Percentiles rank a stretch among this genome's conserved stretches.
Conservation (phyloP, 2,329 filamentous ascomycete genomes). For the Cryphonectria nitschkei region DNA sequence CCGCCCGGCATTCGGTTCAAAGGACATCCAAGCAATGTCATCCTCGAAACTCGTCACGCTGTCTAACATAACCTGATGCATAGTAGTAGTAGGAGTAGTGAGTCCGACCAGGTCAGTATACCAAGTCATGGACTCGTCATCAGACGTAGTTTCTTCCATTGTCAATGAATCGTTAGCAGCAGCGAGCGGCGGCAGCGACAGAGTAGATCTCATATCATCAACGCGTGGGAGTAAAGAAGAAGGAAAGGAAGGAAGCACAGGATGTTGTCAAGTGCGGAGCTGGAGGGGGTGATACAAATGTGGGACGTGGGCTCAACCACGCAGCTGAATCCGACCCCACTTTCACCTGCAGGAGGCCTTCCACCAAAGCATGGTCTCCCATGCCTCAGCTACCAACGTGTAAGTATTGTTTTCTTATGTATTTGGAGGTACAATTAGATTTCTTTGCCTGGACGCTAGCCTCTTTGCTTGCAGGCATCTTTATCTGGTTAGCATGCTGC, state of each 20-base stretch:
- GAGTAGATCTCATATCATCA: not conserved
- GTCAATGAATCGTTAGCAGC: not conserved
- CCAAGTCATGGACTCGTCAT: not conserved
- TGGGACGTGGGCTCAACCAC: not conserved
- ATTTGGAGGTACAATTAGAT: too few relatives aligned
- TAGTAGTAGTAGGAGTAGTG: not conserved
- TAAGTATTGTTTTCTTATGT: not conserved
- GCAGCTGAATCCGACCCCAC: not conserved
- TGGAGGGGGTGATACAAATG: not conserved
- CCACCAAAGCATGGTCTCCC: conserved; percentile 4
- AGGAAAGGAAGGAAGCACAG: not conserved
- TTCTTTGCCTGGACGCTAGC: not conserved
- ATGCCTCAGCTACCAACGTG: not conserved
- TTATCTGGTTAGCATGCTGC: not conserved
- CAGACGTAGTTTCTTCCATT: not conserved
- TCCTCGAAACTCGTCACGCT: not conserved
- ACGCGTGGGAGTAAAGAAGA: not conserved
- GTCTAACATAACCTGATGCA: not conserved
- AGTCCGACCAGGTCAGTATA: not conserved
- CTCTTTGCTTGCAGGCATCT: not conserved
- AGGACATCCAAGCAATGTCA: not conserved
- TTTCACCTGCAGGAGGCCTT: conserved; percentile 15
- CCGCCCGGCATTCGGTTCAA: not conserved
- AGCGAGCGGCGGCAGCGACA: not conserved
- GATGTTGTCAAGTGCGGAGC: not conserved